Base-by-base conservation (phyloP, 1,139 yeast genomes). In the Debaryomyces subglobosus region DNA sequence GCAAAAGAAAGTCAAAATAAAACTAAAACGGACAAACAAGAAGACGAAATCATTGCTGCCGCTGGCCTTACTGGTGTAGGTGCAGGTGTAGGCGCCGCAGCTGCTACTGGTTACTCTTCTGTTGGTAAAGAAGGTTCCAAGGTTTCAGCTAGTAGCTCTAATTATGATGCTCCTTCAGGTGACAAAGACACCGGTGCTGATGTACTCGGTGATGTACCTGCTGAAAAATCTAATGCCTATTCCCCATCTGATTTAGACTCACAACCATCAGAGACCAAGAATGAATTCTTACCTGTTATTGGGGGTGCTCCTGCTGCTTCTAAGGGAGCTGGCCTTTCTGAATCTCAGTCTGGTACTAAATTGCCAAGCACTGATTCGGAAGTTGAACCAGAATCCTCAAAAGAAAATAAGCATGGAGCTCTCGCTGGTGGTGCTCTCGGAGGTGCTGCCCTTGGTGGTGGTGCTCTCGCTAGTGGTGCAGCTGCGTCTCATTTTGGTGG, bases 201-300 rank as follows among this genome's bases (percentile, higher is more conserved):
- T 43, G 54, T 65, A 8, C 64, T 79, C 38, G 50, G 55, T 40
- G 52, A 59, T 45, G 82, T 88, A 47, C 16, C 38, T 35, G 25
- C 23, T 20, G 24, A 20, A 2, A 35, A 35, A n/a, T 18, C 38
- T 5, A 35, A 12, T 35, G 86, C 82, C 65, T 86, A 83, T 9
- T 76, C 71, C 56, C 58, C 73, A 27, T 85, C 85, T 59, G 20
- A 5, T 5, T n/a, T 24, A 25, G 41, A 16, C 18, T 25, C 42
- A 1, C 34, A 39, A 4, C 12, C 24, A 10, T 30, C 30, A 13
- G 24, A 16, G 4, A 6, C 32, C 15, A 25, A 38, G 1, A 20
- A 27, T 9, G 34, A 39, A 39, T 24, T 25, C 24, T 56, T 61
- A 39, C 66, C 68, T 50, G 82, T 79, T 27, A 60, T 57, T 29